Evolutionary conservation across 306 rosid genomes (phyloP).

Genomic region (Ormosia semicastrata): DNA sequence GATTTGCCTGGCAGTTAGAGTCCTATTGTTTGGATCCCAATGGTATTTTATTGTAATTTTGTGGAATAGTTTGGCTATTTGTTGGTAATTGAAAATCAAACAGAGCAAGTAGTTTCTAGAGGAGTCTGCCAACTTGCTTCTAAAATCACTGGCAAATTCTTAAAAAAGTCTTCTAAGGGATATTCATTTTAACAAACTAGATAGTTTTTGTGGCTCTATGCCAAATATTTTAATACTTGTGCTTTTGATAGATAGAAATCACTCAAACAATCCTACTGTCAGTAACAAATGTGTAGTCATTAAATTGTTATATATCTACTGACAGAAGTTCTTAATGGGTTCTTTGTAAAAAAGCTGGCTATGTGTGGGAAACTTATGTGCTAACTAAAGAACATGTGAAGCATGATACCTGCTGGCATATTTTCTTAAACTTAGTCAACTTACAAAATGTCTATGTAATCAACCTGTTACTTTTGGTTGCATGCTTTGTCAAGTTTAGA

Average conservation of each 20-base stretch:
- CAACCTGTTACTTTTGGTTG: not conserved
- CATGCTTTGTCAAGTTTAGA: not conserved
- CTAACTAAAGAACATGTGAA: not conserved
- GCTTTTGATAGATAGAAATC: not conserved
- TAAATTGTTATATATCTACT: not conserved
- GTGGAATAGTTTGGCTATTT: not conserved
- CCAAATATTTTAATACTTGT: not conserved
- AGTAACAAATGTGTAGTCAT: not conserved
- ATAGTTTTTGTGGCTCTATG: not conserved
- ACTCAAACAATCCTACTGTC: not conserved
- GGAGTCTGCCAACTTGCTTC: not conserved
- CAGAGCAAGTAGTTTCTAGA: not conserved
- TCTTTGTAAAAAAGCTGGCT: not conserved
- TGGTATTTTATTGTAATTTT: not conserved
- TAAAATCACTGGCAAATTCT: not conserved
- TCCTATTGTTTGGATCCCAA: not conserved
- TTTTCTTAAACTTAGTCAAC: no score
- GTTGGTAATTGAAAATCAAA: not conserved
- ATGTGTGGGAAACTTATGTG: not conserved
- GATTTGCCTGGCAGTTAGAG: constrained; percentile 8
- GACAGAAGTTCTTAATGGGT: not conserved
- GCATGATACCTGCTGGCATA: not conserved
- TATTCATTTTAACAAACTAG: not conserved
- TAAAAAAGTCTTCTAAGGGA: not conserved
- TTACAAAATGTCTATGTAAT: not conserved